Conservation (phyloP, 108 stramenopile species). For the Mediolabrus comicus region DNA sequence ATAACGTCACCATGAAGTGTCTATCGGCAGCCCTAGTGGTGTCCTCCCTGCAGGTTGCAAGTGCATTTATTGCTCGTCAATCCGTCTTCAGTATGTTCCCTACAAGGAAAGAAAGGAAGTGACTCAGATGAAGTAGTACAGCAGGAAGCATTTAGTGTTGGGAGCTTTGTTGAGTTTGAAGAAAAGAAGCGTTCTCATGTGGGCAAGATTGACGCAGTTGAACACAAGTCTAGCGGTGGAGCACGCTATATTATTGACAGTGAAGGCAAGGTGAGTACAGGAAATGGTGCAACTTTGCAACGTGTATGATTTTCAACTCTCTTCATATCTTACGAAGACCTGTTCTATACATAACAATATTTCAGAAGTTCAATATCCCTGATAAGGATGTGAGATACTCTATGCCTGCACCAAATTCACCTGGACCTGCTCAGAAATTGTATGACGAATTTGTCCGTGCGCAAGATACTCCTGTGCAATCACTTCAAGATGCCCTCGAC, state of each 20-base stretch:
- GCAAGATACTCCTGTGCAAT: conserved; percentile 36
- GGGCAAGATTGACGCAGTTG: conserved; percentile 45
- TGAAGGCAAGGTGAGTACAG: too few species aligned
- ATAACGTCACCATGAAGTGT: too few species aligned
- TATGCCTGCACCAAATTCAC: conserved; percentile 48
- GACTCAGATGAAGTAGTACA: conserved; percentile 38
- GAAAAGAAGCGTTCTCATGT: conserved; percentile 53
- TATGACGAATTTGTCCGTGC: conserved; percentile 45
- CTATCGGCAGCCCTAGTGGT: conserved; percentile 2
- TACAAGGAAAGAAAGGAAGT: conserved; percentile 27
- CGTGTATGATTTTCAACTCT: too few species aligned
- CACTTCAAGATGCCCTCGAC: conserved; percentile 41
- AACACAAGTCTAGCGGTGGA: conserved; percentile 59
- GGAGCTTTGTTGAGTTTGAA: conserved; percentile 53
- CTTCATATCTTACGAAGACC: too few species aligned
- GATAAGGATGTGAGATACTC: conserved; percentile 53
- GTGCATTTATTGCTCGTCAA: conserved; percentile 14
- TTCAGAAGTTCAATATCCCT: conserved; percentile 43
- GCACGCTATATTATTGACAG: conserved; percentile 50
- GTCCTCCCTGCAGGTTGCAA: neutral
- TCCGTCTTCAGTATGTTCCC: conserved; percentile 2
- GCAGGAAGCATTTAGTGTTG: conserved; percentile 40
- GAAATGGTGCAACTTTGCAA: too few species aligned
- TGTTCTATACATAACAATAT: too few species aligned
- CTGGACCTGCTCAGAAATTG: conserved; percentile 41